These are phyloP conservation scores for Diaporthe helianthi DNA, from an alignment of 2,329 filamentous ascomycete genomes.

Conservation along the genomic window DNA sequence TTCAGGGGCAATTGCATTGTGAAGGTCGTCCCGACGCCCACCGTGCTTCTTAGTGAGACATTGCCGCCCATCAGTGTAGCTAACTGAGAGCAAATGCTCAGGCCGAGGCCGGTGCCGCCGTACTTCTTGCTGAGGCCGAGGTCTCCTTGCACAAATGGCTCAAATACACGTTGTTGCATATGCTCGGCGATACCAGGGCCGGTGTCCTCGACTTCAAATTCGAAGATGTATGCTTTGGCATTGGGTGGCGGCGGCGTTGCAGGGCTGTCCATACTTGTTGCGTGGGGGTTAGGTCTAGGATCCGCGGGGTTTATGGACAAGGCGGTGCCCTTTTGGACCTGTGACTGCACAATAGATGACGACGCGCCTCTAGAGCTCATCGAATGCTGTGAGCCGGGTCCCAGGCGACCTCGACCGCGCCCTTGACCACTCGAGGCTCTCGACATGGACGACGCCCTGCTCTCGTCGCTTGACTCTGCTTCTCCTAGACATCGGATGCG, in stretches of 20 bases:
- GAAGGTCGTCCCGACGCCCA: conserved; percentile 80
- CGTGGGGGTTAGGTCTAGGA: conserved; percentile 56
- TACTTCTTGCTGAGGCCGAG: conserved; percentile 87
- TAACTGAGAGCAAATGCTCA: conserved; percentile 90
- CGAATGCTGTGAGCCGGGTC: conserved; percentile 59
- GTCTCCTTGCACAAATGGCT: conserved; percentile 95
- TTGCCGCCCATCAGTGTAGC: conserved; percentile 82
- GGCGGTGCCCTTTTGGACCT: conserved; percentile 55
- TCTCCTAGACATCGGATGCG: conserved; percentile 78
- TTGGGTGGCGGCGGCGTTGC: conserved; percentile 66
- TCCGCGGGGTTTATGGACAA: conserved; percentile 70
- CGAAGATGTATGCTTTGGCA: conserved; percentile 75
- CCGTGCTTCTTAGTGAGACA: conserved; percentile 73
- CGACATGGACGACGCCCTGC: conserved; percentile 61
- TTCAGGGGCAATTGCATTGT: conserved; percentile 83
- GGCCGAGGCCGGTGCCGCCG: conserved; percentile 84
- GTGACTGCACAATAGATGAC: conserved; percentile 40
- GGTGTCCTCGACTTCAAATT: conserved; percentile 88
- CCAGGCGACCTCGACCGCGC: conserved; percentile 52
- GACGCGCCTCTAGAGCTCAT: conserved; percentile 52
- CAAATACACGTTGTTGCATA: conserved; percentile 85
- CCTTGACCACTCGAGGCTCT: conserved; percentile 52
- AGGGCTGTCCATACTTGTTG: conserved; percentile 60
- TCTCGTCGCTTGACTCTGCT: conserved; percentile 53
- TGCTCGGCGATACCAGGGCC: conserved; percentile 83